phyloP scores from a whole-genome alignment of 1,284 basidiomycete species.

The Exobasidium cylindrosporum region DNA sequence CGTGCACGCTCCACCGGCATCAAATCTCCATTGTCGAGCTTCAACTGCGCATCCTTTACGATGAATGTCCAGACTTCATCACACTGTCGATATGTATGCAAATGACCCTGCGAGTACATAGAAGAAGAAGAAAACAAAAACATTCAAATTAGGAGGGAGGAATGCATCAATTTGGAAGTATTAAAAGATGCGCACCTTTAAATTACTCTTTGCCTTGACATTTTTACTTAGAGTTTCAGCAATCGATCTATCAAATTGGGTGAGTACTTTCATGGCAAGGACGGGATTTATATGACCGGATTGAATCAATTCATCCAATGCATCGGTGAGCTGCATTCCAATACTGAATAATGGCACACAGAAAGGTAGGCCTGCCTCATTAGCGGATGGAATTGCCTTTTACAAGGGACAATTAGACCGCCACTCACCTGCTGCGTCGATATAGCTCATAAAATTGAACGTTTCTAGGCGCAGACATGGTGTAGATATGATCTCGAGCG shows the following conservation, averaged over 20 bases:
- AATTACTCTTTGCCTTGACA: slow-evolving; percentile 47
- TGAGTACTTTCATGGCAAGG: slow-evolving; percentile 91
- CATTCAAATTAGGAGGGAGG: not conserved
- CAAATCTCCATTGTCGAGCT: slow-evolving; percentile 51
- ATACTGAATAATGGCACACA: too few species aligned
- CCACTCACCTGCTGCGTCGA: slow-evolving; percentile 20
- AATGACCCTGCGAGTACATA: slow-evolving; percentile 47
- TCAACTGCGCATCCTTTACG: slow-evolving; percentile 48
- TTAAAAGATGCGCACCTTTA: slow-evolving; percentile 36
- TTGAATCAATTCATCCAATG: slow-evolving; percentile 96
- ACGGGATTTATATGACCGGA: slow-evolving; percentile 95
- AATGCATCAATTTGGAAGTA: too few species aligned
- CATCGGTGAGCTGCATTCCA: slow-evolving; percentile 96
- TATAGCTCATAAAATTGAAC: slow-evolving; percentile 22
- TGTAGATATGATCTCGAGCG: too few species aligned
- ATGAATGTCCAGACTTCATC: slow-evolving; percentile 55
- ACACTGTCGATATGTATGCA: slow-evolving; percentile 51
- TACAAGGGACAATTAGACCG: too few species aligned
- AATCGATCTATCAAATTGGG: slow-evolving; percentile 53
- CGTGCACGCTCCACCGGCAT: slow-evolving; percentile 47
- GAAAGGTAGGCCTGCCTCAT: not conserved
- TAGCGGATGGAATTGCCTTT: not conserved
- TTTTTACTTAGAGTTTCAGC: slow-evolving; percentile 48
- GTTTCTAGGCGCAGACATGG: slow-evolving; percentile 9
- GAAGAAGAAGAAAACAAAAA: slow-evolving; percentile 14